Percentiles rank a stretch among this genome's conserved stretches.
Conservation (phyloP, 805 yeast genomes). For the Suhomyces xylopsoci region DNA sequence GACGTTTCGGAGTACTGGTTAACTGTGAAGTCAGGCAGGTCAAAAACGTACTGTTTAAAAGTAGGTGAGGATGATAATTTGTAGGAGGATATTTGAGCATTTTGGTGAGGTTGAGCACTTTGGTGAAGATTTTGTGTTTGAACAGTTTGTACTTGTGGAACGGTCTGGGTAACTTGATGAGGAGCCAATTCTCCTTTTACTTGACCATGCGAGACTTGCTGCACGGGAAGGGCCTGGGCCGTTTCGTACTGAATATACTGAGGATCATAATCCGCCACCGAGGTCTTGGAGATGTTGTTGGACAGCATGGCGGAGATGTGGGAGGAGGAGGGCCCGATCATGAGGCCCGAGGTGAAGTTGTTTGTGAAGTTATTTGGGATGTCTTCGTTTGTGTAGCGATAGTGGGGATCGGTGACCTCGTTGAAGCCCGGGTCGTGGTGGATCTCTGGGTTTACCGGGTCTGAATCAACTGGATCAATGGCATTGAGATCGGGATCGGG, state of each 20-base stretch:
- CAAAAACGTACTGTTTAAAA: not conserved
- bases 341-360: not conserved
- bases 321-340: not conserved
- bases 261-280: conserved; percentile 2
- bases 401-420: conserved; percentile 5
- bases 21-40: not conserved
- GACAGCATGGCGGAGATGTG: conserved; percentile 2
- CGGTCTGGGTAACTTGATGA: not conserved
- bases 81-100: too few relatives aligned
- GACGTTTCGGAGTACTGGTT: conserved; percentile 26
- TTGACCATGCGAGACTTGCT: not conserved
- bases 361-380: too few relatives aligned
- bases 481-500: conserved; percentile 1
- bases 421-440: conserved; percentile 4
- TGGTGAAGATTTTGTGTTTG: too few relatives aligned
- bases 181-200: not conserved
- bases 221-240: not conserved
- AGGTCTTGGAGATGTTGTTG: conserved; percentile 4
- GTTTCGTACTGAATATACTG: conserved; percentile 3
- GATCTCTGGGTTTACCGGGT: conserved; percentile 1
- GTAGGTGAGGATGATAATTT: not conserved
- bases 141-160: too few relatives aligned
- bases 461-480: conserved; percentile 7
- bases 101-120: too few relatives aligned
- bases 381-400: not conserved